phyloP scores from a whole-genome alignment of 2,329 filamentous ascomycete species.

The Stachybotrys elegans region DNA sequence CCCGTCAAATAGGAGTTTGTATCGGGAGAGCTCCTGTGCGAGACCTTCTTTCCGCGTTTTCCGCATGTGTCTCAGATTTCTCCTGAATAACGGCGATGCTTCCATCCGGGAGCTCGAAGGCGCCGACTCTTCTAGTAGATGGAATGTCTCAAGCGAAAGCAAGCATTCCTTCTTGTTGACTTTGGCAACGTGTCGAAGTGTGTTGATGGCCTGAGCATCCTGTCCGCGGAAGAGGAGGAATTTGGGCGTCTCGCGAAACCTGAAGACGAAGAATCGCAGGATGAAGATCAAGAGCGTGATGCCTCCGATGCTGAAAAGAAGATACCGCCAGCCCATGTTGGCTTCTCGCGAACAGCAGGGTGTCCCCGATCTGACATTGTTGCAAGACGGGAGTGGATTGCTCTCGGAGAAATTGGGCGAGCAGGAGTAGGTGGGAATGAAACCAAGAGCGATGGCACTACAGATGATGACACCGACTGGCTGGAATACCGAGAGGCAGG shows the following conservation, averaged over 20 bases:
- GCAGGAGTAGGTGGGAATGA: conserved; percentile 46
- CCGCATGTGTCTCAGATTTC: conserved; percentile 10
- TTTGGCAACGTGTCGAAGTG: conserved; percentile 40
- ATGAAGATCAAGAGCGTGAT: conserved; percentile 38
- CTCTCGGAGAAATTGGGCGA: conserved; percentile 43
- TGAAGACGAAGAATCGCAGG: conserved; percentile 40
- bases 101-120: conserved; percentile 13
- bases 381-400: conserved; percentile 37
- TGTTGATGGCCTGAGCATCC: conserved; percentile 40
- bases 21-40: conserved; percentile 15
- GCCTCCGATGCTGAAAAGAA: conserved; percentile 38
- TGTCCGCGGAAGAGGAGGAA: conserved; percentile 38
- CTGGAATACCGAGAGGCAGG: conserved; percentile 49
- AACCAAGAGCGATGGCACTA: conserved; percentile 46
- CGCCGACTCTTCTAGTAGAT: conserved; percentile 18
- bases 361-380: conserved; percentile 17
- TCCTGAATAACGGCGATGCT: conserved; percentile 11
- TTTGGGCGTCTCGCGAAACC: conserved; percentile 42
- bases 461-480: conserved; percentile 49
- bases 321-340: conserved; percentile 49
- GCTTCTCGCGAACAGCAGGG: conserved; percentile 30
- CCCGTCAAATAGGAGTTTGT: conserved; percentile 27
- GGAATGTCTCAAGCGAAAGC: conserved; percentile 32
- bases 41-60: conserved; percentile 11
- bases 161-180: conserved; percentile 28